Conservation (phyloP, 495 filamentous ascomycete genomes). For the Penicillium salamii region DNA sequence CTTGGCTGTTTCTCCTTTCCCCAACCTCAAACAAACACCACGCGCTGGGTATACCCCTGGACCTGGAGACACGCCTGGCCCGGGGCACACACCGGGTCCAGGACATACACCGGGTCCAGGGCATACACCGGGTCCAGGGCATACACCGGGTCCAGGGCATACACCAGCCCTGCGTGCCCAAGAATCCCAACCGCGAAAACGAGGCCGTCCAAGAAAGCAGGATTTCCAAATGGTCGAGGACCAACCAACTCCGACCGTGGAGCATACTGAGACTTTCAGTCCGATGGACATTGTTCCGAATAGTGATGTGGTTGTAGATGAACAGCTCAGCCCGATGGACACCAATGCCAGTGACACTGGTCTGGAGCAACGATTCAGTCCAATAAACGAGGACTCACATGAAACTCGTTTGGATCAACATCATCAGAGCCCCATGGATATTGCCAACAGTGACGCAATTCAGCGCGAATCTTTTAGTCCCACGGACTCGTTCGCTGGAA, state of each 20-base stretch:
- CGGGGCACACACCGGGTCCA: no score
- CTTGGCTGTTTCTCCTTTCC: constrained; percentile 33
- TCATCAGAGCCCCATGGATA: constrained; percentile 19
- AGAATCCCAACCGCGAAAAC: constrained; percentile 29
- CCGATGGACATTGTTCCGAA: constrained; percentile 25
- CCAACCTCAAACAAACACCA: constrained; percentile 34
- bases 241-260: constrained; percentile 14
- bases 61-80: neutral
- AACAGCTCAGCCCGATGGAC: constrained; percentile 19
- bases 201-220: constrained; percentile 28
- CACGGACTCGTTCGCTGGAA: constrained; percentile 19
- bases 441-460: constrained; percentile 1
- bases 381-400: neutral
- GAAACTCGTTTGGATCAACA: constrained; percentile 1
- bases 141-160: neutral
- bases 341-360: neutral
- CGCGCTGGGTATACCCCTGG: constrained; percentile 7
- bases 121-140: constrained; percentile 20
- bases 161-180: neutral
- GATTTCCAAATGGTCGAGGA: constrained; percentile 13
- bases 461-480: constrained; percentile 17
- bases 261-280: constrained; percentile 14
- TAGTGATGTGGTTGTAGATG: constrained; percentile 10
- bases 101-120: constrained; percentile 33
- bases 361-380: neutral